phyloP scores from a whole-genome alignment of 306 rosid genomes.

The Crataegus laevigata region DNA sequence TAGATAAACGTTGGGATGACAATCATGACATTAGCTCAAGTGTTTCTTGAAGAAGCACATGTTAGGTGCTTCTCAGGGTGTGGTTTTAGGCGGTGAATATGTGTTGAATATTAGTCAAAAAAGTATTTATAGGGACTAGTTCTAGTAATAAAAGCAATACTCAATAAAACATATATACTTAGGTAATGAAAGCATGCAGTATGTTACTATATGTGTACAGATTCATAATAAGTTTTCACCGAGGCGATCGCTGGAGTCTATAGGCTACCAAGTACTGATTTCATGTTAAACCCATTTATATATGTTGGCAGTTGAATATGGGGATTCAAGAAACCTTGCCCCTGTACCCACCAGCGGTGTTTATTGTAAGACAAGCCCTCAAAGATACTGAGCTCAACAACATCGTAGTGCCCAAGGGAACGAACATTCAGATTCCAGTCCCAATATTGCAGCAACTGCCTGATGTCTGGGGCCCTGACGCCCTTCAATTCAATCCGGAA shows the following conservation, averaged over 20 bases:
- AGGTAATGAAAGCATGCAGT: not conserved
- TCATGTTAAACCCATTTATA: not conserved
- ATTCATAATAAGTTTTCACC: not conserved
- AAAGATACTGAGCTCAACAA: slow-evolving; percentile 33
- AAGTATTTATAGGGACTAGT: too few relatives aligned
- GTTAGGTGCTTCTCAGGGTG: too few relatives aligned
- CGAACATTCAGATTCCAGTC: slow-evolving; percentile 34
- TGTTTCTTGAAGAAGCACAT: too few relatives aligned
- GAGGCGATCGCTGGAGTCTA: not conserved
- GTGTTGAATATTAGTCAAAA: too few relatives aligned
- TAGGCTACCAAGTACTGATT: not conserved
- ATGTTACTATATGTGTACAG: not conserved
- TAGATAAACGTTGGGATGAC: too few relatives aligned
- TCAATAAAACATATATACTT: too few relatives aligned
- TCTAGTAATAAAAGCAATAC: too few relatives aligned
- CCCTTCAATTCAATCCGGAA: slow-evolving; percentile 45
- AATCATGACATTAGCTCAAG: too few relatives aligned
- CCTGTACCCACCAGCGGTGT: slow-evolving; percentile 37
- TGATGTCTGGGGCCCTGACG: slow-evolving; percentile 52
- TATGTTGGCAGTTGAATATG: slow-evolving; percentile 40
- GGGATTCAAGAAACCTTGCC: slow-evolving; percentile 61
- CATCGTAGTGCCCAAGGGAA: slow-evolving; percentile 45
- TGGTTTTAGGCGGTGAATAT: too few relatives aligned
- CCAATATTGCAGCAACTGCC: slow-evolving; percentile 35
- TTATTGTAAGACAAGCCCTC: slow-evolving; percentile 25